Base-by-base conservation (phyloP, 176 grass and related monocot genomes). In the Leersia perrieri region DNA sequence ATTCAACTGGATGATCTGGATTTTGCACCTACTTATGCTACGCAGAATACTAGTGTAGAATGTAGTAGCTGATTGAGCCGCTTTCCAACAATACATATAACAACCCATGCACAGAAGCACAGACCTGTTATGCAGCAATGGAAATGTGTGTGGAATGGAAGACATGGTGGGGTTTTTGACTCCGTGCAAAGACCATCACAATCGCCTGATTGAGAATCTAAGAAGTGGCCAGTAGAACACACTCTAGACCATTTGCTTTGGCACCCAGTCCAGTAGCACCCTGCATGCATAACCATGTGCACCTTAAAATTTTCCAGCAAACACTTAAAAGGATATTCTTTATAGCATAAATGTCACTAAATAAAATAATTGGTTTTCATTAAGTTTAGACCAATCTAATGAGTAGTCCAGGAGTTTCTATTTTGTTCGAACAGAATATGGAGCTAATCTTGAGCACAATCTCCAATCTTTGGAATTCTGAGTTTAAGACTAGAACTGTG, bases 71-170 rank as follows among this genome's bases (percentile, higher is more conserved):
- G 41, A 9, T 80, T 23, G 5, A 66, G 41, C 12, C 58, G 66
- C 29, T 44, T 34, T 78, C 38, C 2, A 63, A 7, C 4, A 41
- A 14, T 5, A 62, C 53, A 75, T 74, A 73, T 68, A 79, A 33
- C 12, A 77, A 40, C 40, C 4, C 29, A 51, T 31, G 27, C 39
- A 62, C 14, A 81, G 60, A 51, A 25, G 27, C 39, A 62, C 14
- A 81, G 60, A 97, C 94, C 90, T 84, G 88, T 86, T 89, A 80
- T 79, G 83, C 94, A 97, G 78, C 90, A 97, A 66, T 93, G 78
- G 73, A 83, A 91, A 91, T 91, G 94, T 16, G 86, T 88, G 55
- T 97, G 77, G 63, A 97, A 88, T 26, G 90, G 94, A 85, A 97
- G 94, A 83, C 94, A 97, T 80, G 88, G 88, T 2, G 55, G 90